These are phyloP conservation scores for Ogataea neopini DNA, from an alignment of 805 yeast species.

Conservation along the genomic window DNA sequence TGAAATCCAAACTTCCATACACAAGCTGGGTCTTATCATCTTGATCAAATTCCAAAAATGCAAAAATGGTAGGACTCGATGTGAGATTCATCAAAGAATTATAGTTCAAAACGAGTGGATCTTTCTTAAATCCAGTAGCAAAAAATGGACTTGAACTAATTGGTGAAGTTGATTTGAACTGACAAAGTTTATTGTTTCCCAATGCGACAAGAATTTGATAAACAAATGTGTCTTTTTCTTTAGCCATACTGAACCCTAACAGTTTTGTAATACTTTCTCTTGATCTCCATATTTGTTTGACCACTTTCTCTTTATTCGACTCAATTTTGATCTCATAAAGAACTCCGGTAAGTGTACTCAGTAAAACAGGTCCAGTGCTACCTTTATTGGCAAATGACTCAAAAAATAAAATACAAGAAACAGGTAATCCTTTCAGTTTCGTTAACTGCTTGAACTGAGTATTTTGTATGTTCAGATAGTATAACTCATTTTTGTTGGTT, in stretches of 20 bases:
- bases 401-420: constrained; percentile 44
- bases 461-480: constrained; percentile 45
- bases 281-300: constrained; percentile 43
- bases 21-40: constrained; percentile 22
- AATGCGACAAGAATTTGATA: constrained; percentile 14
- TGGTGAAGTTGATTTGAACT: constrained; percentile 12
- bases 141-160: constrained; percentile 10
- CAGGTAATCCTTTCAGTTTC: constrained; percentile 47
- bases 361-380: constrained; percentile 47
- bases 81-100: constrained; percentile 15
- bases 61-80: constrained; percentile 17
- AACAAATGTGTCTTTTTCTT: constrained; percentile 7
- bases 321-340: constrained; percentile 51
- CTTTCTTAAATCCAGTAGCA: constrained; percentile 22
- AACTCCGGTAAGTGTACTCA: constrained; percentile 51
- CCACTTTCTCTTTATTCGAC: constrained; percentile 42
- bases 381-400: constrained; percentile 26
- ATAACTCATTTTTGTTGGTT: constrained; percentile 47
- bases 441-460: constrained; percentile 43
- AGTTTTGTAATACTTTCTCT: constrained; percentile 19
- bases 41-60: constrained; percentile 25
- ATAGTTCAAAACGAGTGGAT: constrained; percentile 25
- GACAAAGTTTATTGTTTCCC: constrained; percentile 18
- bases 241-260: constrained; percentile 9
- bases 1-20: constrained; percentile 22